These are phyloP conservation scores for Sparassis latifolia DNA, from an alignment of 1,284 basidiomycete species.

Conservation along the genomic window DNA sequence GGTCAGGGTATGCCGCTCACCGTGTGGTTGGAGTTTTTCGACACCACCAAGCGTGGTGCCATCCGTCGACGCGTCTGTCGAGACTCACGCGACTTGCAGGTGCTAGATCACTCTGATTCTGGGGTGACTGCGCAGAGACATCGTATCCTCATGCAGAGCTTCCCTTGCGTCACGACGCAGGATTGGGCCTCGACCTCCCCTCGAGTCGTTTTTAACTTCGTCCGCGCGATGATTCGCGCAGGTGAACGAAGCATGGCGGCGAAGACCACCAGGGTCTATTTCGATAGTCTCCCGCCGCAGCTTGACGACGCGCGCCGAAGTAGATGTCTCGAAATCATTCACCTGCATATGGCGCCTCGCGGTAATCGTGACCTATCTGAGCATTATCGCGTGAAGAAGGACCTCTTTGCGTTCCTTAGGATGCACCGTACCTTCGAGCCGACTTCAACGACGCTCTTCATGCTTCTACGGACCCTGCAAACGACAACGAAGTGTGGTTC, in stretches of 20 bases:
- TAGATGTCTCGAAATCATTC: conserved; percentile 26
- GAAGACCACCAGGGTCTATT: conserved; percentile 19
- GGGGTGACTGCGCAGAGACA: conserved; percentile 6
- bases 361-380: conserved; percentile 10
- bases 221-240: conserved; percentile 15
- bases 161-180: conserved; percentile 10
- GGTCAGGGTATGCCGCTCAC: conserved; percentile 16
- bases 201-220: conserved; percentile 12
- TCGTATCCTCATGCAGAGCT: conserved; percentile 12
- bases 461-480: conserved; percentile 48
- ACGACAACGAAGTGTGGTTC: conserved; percentile 43
- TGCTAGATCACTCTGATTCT: conserved; percentile 4
- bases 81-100: neutral
- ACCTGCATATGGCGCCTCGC: conserved; percentile 23
- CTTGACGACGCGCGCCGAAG: conserved; percentile 11
- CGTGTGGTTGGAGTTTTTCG: conserved; percentile 27
- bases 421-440: conserved; percentile 46
- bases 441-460: conserved; percentile 53
- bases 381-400: conserved; percentile 32
- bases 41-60: conserved; percentile 13
- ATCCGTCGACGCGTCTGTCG: neutral
- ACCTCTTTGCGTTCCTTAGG: conserved; percentile 33
- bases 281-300: conserved; percentile 17
- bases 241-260: conserved; percentile 19
- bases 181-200: conserved; percentile 12